Evolutionary conservation across 139 green algal species (phyloP).

Genomic region (Axilococcus clingmanii): DNA sequence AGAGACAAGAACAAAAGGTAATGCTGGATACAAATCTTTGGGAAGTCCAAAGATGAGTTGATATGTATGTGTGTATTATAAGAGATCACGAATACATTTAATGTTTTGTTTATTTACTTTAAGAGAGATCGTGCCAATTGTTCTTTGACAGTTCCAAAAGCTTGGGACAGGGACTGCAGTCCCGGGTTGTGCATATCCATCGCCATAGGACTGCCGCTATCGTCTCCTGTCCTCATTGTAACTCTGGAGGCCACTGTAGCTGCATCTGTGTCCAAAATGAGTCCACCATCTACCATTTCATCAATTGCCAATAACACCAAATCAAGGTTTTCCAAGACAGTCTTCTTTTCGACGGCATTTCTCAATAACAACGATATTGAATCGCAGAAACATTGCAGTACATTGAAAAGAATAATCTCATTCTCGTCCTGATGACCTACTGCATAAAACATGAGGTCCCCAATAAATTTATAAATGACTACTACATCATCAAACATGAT

Average conservation of each 20-base stretch:
- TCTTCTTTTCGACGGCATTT: slow-evolving; percentile 96
- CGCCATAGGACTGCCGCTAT: slow-evolving; percentile 56
- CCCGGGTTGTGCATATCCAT: slow-evolving; percentile 45
- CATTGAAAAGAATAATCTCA: slow-evolving; percentile 84
- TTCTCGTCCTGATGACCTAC: slow-evolving; percentile 89
- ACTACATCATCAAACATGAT: slow-evolving; percentile 94
- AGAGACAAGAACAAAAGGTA: slow-evolving; percentile 24
- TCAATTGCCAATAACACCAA: slow-evolving; percentile 93
- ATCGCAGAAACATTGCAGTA: slow-evolving; percentile 85
- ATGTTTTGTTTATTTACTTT: slow-evolving; percentile 50
- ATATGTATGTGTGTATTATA: slow-evolving; percentile 5
- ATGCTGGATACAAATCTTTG: neutral
- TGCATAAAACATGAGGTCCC: slow-evolving; percentile 96
- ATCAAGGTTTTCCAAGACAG: slow-evolving; percentile 97
- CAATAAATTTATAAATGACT: slow-evolving; percentile 92
- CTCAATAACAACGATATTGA: slow-evolving; percentile 72
- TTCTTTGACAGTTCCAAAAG: slow-evolving; percentile 80
- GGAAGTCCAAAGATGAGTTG: neutral
- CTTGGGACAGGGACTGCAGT: slow-evolving; percentile 77
- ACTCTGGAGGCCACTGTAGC: slow-evolving; percentile 79
- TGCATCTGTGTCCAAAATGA: slow-evolving; percentile 94
- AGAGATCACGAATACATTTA: neutral
- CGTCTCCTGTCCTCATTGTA: slow-evolving; percentile 82
- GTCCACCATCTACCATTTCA: slow-evolving; percentile 90
- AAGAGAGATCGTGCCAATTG: slow-evolving; percentile 77